Base-by-base conservation (phyloP, 495 filamentous ascomycete species). In the Trichoderma orchidacearum region DNA sequence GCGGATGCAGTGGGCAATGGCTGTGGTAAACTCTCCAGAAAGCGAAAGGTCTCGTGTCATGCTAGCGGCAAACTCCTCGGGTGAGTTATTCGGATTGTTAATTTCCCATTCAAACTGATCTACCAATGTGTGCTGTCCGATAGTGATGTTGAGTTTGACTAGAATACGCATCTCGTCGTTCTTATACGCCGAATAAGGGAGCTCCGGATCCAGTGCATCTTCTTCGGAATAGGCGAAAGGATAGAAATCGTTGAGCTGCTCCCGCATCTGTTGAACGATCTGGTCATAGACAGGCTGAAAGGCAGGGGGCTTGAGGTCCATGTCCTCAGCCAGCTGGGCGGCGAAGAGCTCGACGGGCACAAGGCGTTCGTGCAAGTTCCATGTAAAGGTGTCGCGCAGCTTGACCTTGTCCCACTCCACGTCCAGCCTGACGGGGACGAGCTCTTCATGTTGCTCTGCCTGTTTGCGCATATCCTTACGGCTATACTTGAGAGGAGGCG, bases 91-190 rank as follows among this genome's bases (percentile, higher is more conserved):
- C 0, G 90, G 84, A 63, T 96, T 92, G 67, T 97, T 97, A 64
- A 97, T 89, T 64, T 97, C 93, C 93, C 93, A 98, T 70, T 98
- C 93, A 54, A 98, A 97, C 66, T 98, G 94, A 63, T 98, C 93
- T 23, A 96, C 84, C 27, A 98, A 76, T 0, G 91, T 96, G 66
- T 95, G 88, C 59, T 87, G 85, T 2, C 93, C 94, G 67, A 98
- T 96, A 25, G 93, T 97, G 64, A 98, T 96, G 66, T 98, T 95
- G 36, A 98, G 76, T 69, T 96, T 96, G 62, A 98, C 81, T 18
- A 90, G 71, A 30, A 98, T 90, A 56, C 93, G 84, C 92, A 98
- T 96, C 71, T 98, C 93, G 62, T 98, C 94, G 62, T 98, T 93
- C 68, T 96, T 96, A 73, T 96, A 95, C 3, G 93, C 91, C 36